Conservation (phyloP, 2,329 filamentous ascomycete species). For the Pseudocercospora fuligena region DNA sequence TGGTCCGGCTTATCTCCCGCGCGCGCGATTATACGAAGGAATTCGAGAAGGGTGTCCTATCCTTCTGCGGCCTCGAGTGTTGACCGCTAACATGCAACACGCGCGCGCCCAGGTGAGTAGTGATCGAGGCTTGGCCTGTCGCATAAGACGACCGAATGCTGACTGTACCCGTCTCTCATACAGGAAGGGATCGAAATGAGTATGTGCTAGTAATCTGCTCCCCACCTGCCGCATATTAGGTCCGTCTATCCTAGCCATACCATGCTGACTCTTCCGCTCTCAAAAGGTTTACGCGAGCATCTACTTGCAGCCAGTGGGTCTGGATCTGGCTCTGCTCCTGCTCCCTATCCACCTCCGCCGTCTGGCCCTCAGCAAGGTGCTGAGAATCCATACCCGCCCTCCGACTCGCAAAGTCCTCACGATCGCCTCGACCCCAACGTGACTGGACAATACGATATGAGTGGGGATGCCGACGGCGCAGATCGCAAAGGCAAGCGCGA, state of each 20-base stretch:
- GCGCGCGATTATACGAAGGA: neutral
- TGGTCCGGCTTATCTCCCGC: neutral
- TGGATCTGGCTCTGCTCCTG: constrained; percentile 43
- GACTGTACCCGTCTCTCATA: constrained; percentile 22
- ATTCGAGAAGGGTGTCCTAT: neutral
- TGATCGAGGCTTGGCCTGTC: constrained; percentile 14
- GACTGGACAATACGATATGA: constrained; percentile 57
- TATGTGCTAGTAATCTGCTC: constrained; percentile 37
- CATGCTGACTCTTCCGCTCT: constrained; percentile 17
- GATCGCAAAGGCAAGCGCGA: constrained; percentile 83
- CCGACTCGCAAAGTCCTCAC: constrained; percentile 48
- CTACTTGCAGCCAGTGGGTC: constrained; percentile 58
- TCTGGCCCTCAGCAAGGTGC: constrained; percentile 31
- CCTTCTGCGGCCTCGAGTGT: neutral
- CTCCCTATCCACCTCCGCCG: constrained; percentile 46
- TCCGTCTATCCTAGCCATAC: constrained; percentile 16
- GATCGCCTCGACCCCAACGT: constrained; percentile 64
- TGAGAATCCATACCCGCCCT: constrained; percentile 45
- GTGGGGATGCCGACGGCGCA: constrained; percentile 52
- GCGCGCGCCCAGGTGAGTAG: constrained; percentile 59
- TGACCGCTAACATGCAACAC: constrained; percentile 41
- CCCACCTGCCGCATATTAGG: neutral
- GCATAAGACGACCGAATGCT: constrained; percentile 17
- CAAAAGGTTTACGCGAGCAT: constrained; percentile 65
- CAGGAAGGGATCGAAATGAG: constrained; percentile 48